Conservation (phyloP, 106 monocot species). For the Allium sativum region DNA sequence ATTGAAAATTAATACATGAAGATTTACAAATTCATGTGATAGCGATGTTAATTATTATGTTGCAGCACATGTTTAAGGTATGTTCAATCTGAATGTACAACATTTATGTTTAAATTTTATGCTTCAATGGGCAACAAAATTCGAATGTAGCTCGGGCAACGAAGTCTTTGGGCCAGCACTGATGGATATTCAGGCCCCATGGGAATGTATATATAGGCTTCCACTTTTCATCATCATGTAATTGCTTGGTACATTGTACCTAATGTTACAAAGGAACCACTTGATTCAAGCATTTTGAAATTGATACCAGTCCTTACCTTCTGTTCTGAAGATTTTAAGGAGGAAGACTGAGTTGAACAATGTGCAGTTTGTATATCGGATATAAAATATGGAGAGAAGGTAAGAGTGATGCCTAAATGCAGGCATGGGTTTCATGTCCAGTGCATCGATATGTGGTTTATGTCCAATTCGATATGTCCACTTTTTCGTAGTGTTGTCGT, state of each 20-base stretch:
- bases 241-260: background rate
- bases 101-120: too few relatives aligned
- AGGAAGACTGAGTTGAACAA: background rate
- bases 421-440: slow-evolving; percentile 37
- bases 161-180: too few relatives aligned
- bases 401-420: slow-evolving; percentile 31
- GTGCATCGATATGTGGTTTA: slow-evolving; percentile 65
- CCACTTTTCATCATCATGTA: background rate
- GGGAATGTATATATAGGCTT: too few relatives aligned
- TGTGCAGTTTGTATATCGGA: slow-evolving; percentile 16
- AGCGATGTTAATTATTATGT: too few relatives aligned
- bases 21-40: too few relatives aligned
- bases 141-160: too few relatives aligned
- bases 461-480: slow-evolving; percentile 48
- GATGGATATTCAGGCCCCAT: too few relatives aligned
- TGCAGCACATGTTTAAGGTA: too few relatives aligned
- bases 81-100: too few relatives aligned
- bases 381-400: slow-evolving; percentile 7
- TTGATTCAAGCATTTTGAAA: slow-evolving; percentile 3
- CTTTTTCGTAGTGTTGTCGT: slow-evolving; percentile 32
- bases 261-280: background rate
- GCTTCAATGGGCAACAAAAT: too few relatives aligned
- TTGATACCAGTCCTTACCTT: slow-evolving; percentile 16
- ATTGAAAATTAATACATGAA: too few relatives aligned
- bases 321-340: slow-evolving; percentile 10